Evolutionary conservation across 1,284 basidiomycete genomes (phyloP), one percentile per base, ranked within the genome.

Genomic region (Pyrrhoderma lamaoense): DNA sequence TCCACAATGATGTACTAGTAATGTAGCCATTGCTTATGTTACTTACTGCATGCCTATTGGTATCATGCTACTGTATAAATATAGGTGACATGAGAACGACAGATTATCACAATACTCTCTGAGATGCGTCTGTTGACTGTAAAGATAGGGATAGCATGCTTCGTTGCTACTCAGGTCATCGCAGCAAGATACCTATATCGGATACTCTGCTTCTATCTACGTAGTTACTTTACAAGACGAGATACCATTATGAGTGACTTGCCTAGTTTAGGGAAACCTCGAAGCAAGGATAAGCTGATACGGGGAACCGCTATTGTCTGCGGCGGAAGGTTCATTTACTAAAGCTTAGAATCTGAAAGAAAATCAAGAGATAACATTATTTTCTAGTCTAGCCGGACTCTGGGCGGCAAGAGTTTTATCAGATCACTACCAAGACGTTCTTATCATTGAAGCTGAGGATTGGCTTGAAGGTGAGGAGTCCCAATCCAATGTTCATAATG

Each of bases 401-500:
- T 52, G 64, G 21, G 49, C 63, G 4, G 63, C 62, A 8, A 55
- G 62, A 13, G 55, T 62, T 21, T 61, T 60, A 25, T 51, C 57
- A 18, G 66, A 67, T 49, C 66, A 68, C 51, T 68, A 68, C 46
- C 62, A 67, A 39, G 53, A 58, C 16, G 67, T 69, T 31, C 38
- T 69, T 25, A 59, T 70, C 40, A 56, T 70, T 18, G 67, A 70
- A 42, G 56, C 67, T 2, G 68, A 69, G 48, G 56, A 50, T 2
- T 65, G 64, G 64, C 8, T 53, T 50, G 8, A 47, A 23, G 39
- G 44, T 13, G 53, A 55, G 14, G 53, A 55, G 21, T 49, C 44
- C 23, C 22, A 13, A n/a, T 18, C 19, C 44, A 51, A 51, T 25
- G 51, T 42, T 14, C 44, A 37, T 35, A 39, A 47, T 34, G 39